Conservation (phyloP, 2,329 filamentous ascomycete genomes). For the Talaromyces albobiverticillius region DNA sequence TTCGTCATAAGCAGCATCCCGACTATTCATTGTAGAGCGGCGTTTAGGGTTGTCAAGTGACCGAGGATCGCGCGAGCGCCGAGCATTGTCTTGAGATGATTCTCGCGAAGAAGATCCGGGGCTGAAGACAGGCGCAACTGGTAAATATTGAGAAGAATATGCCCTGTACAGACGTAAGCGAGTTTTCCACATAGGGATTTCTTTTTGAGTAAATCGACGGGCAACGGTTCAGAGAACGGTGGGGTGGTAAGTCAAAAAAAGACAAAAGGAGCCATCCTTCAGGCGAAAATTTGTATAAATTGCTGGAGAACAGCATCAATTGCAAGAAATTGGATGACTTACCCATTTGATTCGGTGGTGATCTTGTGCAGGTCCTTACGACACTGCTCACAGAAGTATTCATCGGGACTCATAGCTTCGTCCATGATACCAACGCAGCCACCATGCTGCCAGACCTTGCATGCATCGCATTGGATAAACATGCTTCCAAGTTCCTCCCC, state of each 20-base stretch:
- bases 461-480: slow-evolving; percentile 96
- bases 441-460: slow-evolving; percentile 98
- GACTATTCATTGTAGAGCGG: slow-evolving; percentile 95
- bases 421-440: slow-evolving; percentile 97
- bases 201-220: too few species aligned
- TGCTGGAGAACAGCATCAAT: neutral
- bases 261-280: neutral
- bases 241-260: slow-evolving; percentile 6
- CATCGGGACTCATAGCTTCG: slow-evolving; percentile 86
- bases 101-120: slow-evolving; percentile 43
- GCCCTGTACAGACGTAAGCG: slow-evolving; percentile 49
- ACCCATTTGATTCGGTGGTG: slow-evolving; percentile 79
- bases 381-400: slow-evolving; percentile 97
- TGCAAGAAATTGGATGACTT: slow-evolving; percentile 40
- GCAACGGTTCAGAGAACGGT: too few species aligned
- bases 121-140: slow-evolving; percentile 50
- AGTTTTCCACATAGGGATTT: neutral
- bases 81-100: slow-evolving; percentile 40
- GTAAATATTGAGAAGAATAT: slow-evolving; percentile 63
- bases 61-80: slow-evolving; percentile 40
- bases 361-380: slow-evolving; percentile 88
- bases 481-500: slow-evolving; percentile 87
- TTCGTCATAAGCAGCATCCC: slow-evolving; percentile 92
- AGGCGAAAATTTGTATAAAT: neutral
- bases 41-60: slow-evolving; percentile 68